A percentile compares a stretch with the other conserved stretches of the same genome.
These are phyloP conservation scores for Lojkania enalia DNA, from an alignment of 2,329 filamentous ascomycete species.

Conservation along the genomic window DNA sequence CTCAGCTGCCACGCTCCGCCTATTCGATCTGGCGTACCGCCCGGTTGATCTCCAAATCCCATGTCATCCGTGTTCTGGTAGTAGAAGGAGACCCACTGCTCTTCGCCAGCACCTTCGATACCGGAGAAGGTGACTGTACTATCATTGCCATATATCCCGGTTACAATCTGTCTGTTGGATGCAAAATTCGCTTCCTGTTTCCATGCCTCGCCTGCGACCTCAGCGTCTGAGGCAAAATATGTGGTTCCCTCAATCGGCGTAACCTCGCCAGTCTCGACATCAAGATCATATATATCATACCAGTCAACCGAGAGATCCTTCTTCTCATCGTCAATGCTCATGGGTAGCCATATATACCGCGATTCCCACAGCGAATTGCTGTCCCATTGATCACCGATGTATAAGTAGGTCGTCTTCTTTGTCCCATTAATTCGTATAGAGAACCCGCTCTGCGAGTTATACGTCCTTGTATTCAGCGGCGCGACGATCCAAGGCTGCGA, in stretches of 20 bases:
- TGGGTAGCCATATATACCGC: conserved; percentile 61
- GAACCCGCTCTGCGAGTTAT: conserved; percentile 59
- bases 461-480: conserved; percentile 56
- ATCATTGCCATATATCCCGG: conserved; percentile 59
- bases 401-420: conserved; percentile 56
- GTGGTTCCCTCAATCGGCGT: conserved; percentile 52
- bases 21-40: conserved; percentile 62
- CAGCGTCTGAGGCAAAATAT: conserved; percentile 54
- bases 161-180: conserved; percentile 52
- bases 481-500: conserved; percentile 59
- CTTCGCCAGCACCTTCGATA: conserved; percentile 55
- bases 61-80: conserved; percentile 65
- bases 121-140: conserved; percentile 57
- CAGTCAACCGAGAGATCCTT: conserved; percentile 56
- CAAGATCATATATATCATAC: conserved; percentile 61
- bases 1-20: conserved; percentile 63
- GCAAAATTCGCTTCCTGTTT: conserved; percentile 61
- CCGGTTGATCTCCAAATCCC: conserved; percentile 60
- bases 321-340: conserved; percentile 56
- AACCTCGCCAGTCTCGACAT: conserved; percentile 57
- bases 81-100: conserved; percentile 62
- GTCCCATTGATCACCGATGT: conserved; percentile 59
- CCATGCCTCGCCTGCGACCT: conserved; percentile 53
- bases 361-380: conserved; percentile 61
- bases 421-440: conserved; percentile 53